Percentiles rank a stretch among this genome's conserved stretches.
These are phyloP conservation scores for Hypoxylon fuscum DNA, from an alignment of 495 filamentous ascomycete species.

Conservation along the genomic window DNA sequence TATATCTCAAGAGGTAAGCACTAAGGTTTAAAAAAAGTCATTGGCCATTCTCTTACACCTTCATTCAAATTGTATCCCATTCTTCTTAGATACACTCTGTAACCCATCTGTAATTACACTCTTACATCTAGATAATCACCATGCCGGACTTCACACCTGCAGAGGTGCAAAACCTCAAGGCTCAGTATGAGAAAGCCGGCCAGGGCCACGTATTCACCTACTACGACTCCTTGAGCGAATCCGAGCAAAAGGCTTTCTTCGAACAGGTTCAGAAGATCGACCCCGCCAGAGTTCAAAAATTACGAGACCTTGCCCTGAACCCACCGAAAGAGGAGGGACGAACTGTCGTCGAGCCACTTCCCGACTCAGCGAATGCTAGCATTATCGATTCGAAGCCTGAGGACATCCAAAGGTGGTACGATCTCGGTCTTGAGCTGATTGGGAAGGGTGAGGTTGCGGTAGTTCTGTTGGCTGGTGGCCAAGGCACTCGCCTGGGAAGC, in stretches of 20 bases:
- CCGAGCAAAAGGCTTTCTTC: slow-evolving; percentile 82
- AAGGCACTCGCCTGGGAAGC: slow-evolving; percentile 94
- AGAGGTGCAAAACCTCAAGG: slow-evolving; percentile 76
- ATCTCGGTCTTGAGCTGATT: slow-evolving; percentile 84
- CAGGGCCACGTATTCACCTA: slow-evolving; percentile 95
- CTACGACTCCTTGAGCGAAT: slow-evolving; percentile 75
- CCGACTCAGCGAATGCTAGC: slow-evolving; percentile 86
- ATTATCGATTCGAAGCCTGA: slow-evolving; percentile 87
- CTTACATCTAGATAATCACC: too few relatives aligned
- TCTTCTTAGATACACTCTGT: too few relatives aligned
- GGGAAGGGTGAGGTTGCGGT: slow-evolving; percentile 91
- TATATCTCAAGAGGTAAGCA: not conserved
- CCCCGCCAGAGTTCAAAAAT: slow-evolving; percentile 81
- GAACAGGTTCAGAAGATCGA: slow-evolving; percentile 83
- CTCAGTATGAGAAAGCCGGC: slow-evolving; percentile 78
- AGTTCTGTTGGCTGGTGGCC: slow-evolving; percentile 95
- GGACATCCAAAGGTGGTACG: slow-evolving; percentile 85
- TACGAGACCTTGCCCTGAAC: slow-evolving; percentile 82
- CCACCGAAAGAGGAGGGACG: slow-evolving; percentile 68
- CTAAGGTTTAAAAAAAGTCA: too few relatives aligned
- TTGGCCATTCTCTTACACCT: too few relatives aligned
- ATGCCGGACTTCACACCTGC: slow-evolving; percentile 71
- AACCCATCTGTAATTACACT: too few relatives aligned
- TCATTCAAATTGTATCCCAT: too few relatives aligned
- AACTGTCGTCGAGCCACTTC: slow-evolving; percentile 84